Evolutionary conservation across 192 early-diverging fungal species (phyloP).

Genomic region (Entomortierella parvispora): DNA sequence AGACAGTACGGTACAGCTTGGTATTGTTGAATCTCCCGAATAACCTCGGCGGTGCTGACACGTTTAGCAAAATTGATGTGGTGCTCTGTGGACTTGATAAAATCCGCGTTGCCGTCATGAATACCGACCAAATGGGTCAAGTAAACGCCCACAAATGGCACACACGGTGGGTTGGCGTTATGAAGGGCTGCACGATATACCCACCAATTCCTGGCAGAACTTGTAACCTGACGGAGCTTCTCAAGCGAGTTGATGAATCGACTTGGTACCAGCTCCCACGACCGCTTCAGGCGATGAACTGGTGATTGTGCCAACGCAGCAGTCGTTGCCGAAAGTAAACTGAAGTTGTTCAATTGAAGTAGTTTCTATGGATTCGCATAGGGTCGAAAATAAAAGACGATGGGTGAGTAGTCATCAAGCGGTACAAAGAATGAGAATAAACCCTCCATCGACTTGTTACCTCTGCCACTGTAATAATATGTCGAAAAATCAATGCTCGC

Average conservation of each 20-base stretch:
- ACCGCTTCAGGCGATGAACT: slow-evolving; percentile 88
- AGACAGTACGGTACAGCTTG: slow-evolving; percentile 87
- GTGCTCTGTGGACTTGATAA: slow-evolving; percentile 65
- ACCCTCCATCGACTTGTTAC: neutral
- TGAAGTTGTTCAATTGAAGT: slow-evolving; percentile 89
- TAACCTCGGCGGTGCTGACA: slow-evolving; percentile 89
- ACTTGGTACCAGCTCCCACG: slow-evolving; percentile 84
- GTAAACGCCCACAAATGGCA: slow-evolving; percentile 87
- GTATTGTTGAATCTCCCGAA: slow-evolving; percentile 94
- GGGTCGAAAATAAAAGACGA: neutral
- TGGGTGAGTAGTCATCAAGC: neutral
- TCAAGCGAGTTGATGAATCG: slow-evolving; percentile 67
- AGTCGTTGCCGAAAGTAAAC: slow-evolving; percentile 90
- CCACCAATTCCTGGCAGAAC: slow-evolving; percentile 81
- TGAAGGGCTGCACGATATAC: slow-evolving; percentile 88
- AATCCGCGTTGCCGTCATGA: slow-evolving; percentile 91
- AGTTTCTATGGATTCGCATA: slow-evolving; percentile 38
- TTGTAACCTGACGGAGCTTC: slow-evolving; percentile 78
- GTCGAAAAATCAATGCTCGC: slow-evolving; percentile 79
- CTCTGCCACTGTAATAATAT: slow-evolving; percentile 86
- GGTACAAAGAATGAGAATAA: slow-evolving; percentile 2
- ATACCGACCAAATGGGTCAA: slow-evolving; percentile 94
- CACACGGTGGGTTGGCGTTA: slow-evolving; percentile 84
- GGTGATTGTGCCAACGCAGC: slow-evolving; percentile 92
- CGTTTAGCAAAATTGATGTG: slow-evolving; percentile 96